Evolutionary conservation across 768 basidiomycete genomes (phyloP).

Genomic region (Gloeopeniophorella convolvens): DNA sequence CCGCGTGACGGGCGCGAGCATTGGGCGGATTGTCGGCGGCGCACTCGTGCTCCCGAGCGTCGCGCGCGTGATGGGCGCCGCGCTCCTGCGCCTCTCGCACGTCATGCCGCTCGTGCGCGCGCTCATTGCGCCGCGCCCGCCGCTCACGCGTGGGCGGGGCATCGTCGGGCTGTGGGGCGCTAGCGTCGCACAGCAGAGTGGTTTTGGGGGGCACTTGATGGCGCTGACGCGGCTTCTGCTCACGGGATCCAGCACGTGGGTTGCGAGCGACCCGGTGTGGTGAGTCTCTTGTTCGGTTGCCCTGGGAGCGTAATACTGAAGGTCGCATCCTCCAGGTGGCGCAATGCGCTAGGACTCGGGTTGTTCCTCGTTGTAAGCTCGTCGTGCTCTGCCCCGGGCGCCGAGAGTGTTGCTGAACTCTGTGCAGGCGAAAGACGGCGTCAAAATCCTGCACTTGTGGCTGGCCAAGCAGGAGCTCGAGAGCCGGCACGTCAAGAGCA

Average conservation of each 20-base stretch:
- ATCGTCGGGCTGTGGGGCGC: not conserved
- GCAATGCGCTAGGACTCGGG: conserved; percentile 63
- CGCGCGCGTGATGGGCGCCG: conserved; percentile 55
- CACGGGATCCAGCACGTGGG: conserved; percentile 40
- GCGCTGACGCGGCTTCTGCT: not conserved
- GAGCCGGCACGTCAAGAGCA: conserved; percentile 58
- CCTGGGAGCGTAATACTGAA: too few relatives aligned
- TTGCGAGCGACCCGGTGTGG: conserved; percentile 71
- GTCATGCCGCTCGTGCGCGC: conserved; percentile 33
- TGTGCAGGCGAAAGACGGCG: conserved; percentile 55
- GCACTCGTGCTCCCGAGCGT: conserved; percentile 64
- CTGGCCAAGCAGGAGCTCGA: conserved; percentile 67
- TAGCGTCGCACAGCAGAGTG: too few relatives aligned
- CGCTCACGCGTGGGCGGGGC: not conserved
- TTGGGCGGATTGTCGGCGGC: conserved; percentile 64
- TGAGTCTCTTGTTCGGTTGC: conserved; percentile 22
- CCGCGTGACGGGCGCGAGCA: conserved; percentile 47
- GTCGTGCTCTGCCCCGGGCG: not conserved
- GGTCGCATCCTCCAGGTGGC: too few relatives aligned
- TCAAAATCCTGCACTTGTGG: conserved; percentile 62
- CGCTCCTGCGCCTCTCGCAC: conserved; percentile 50
- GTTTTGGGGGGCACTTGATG: too few relatives aligned
- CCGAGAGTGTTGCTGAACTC: not conserved
- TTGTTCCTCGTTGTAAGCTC: conserved; percentile 55
- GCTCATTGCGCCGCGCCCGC: conserved; percentile 22